Evolutionary conservation across 1,284 basidiomycete species (phyloP).

Genomic region (Gymnopus androsaceus): DNA sequence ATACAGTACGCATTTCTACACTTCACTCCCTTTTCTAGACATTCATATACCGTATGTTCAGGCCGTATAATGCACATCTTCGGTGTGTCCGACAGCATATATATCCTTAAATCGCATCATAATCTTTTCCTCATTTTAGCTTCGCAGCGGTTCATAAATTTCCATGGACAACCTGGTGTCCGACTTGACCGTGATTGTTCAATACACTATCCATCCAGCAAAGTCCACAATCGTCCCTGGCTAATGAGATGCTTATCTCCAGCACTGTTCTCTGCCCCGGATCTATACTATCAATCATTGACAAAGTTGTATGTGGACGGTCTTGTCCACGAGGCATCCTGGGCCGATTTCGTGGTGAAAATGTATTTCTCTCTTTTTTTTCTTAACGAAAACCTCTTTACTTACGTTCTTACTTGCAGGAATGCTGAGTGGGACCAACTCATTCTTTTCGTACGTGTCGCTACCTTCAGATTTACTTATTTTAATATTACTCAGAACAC

Average conservation of each 20-base stretch:
- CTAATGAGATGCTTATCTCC: slow-evolving; percentile 29
- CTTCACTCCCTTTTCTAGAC: not conserved
- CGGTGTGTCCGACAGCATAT: slow-evolving; percentile 30
- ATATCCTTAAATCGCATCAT: not conserved
- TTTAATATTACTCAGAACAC: slow-evolving; percentile 32
- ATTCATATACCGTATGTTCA: slow-evolving; percentile 23
- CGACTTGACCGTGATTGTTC: slow-evolving; percentile 49
- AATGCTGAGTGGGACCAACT: slow-evolving; percentile 52
- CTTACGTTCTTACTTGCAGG: too few species aligned
- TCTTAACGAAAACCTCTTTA: too few species aligned
- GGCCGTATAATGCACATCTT: slow-evolving; percentile 51
- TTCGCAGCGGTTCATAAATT: slow-evolving; percentile 49
- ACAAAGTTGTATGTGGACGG: slow-evolving; percentile 43
- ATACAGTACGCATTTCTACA: slow-evolving; percentile 33
- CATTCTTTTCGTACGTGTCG: slow-evolving; percentile 46
- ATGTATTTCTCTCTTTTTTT: too few species aligned
- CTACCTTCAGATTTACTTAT: not conserved
- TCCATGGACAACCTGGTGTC: slow-evolving; percentile 52
- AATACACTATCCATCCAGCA: slow-evolving; percentile 31
- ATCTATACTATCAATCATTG: slow-evolving; percentile 37
- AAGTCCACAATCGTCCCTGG: slow-evolving; percentile 23
- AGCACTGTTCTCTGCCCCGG: slow-evolving; percentile 41
- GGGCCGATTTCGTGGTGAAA: slow-evolving; percentile 42
- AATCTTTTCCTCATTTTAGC: slow-evolving; percentile 22
- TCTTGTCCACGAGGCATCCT: slow-evolving; percentile 38